Evolutionary conservation across 2,329 filamentous ascomycete species (phyloP), one percentile per base, ranked within the genome.

Genomic region (Dothideomycetes sp.): DNA sequence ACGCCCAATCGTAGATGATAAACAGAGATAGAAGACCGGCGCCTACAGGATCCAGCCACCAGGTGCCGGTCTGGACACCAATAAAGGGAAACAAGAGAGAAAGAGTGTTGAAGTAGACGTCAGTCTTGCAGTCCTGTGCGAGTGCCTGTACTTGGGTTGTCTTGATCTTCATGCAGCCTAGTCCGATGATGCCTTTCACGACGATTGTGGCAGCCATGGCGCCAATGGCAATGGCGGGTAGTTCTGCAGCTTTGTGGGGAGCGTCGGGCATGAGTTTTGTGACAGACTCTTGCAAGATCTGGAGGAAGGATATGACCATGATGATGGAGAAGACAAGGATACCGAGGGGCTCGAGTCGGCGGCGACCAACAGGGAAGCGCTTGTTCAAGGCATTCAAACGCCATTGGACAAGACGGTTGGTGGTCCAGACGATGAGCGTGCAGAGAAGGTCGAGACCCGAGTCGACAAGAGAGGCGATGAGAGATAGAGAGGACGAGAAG

Each of bases 1-100:
- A 65, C 1, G 71, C 71, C 79, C 78, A 82, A 58, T 82, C 79
- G 56, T 73, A 76, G 48, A 82, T 81, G 54, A 83, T 79, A 60
- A 72, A 81, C 4, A 81, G 56, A 0, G 77, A 80, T 0, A 83
- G 63, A 0, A 81, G 50, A 0, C 72, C 69, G 3, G 78, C 79
- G 40, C 78, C 79, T 0, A 72, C 62, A 5, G 70, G 70, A 52
- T 83, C 79, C 11, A 83, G 64, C 78, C 78, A 82, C 78, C 79
- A 83, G 11, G 79, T 51, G 17, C 72, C 54, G 3, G 70, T 63
- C 36, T 72, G 64, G 48, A 72, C 65, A 5, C 79, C 79, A 36
- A 81, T 68, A 19, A 79, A 61, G 0, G 75, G 75, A 49, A 79
- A 80, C 7, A 77, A 62, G 1, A 80, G 67, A 11, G 73, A 77